A percentile compares a stretch with the other conserved stretches of the same genome.
phyloP scores from a whole-genome alignment of 192 early-diverging fungal species.

The Pilobolus umbonatus region DNA sequence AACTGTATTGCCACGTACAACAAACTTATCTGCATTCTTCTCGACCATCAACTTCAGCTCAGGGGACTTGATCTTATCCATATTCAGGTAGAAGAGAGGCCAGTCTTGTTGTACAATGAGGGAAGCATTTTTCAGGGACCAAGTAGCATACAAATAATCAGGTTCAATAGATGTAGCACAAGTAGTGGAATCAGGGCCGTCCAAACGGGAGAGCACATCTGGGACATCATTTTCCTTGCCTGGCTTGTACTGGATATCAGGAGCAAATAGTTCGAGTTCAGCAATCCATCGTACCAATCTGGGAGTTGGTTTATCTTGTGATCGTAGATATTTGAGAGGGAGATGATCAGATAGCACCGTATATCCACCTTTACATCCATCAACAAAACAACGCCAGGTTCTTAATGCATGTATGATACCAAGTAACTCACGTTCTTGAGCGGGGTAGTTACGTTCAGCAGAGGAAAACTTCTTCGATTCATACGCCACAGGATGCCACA shows the following conservation, averaged over 20 bases:
- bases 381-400: conserved; percentile 9
- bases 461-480: conserved; percentile 27
- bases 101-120: too few species aligned
- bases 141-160: conserved; percentile 1
- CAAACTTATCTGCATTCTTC: too few species aligned
- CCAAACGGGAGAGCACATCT: neutral
- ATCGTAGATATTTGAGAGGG: conserved; percentile 4
- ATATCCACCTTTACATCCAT: neutral
- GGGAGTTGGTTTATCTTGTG: conserved; percentile 1
- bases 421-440: conserved; percentile 22
- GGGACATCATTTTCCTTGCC: conserved; percentile 10
- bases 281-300: conserved; percentile 6
- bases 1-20: too few species aligned
- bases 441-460: conserved; percentile 28
- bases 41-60: too few species aligned
- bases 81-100: too few species aligned
- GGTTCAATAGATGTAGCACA: neutral
- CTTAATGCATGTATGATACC: conserved; percentile 12
- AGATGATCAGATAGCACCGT: conserved; percentile 3
- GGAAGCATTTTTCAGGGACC: too few species aligned
- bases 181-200: neutral
- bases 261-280: conserved; percentile 8
- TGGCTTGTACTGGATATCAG: conserved; percentile 8
- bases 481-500: conserved; percentile 27
- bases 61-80: too few species aligned